Percentiles rank a stretch among this genome's conserved stretches.
Conservation (phyloP, 768 basidiomycete species). For the Serendipita sp. region DNA sequence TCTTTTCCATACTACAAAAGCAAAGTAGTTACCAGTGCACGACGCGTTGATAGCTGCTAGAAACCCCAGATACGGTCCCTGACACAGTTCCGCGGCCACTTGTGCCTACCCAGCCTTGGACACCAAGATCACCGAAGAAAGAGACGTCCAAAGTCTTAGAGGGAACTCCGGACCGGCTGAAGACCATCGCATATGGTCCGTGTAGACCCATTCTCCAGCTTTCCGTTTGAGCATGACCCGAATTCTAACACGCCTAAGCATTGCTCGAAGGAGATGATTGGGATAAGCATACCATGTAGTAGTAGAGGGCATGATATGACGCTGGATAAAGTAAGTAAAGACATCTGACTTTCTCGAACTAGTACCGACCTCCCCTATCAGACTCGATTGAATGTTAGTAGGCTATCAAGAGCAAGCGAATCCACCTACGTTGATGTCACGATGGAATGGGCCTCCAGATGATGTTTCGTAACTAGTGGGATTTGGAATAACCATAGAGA, state of each 20-base stretch:
- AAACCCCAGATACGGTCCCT: not conserved
- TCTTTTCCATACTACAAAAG: not conserved
- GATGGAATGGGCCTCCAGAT: constrained; percentile 36
- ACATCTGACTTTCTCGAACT: not conserved
- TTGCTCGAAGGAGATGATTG: not conserved
- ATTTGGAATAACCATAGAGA: constrained; percentile 29
- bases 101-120: not conserved
- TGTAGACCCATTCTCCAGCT: not conserved
- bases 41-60: not conserved
- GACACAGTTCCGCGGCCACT: not conserved
- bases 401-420: not conserved
- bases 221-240: constrained; percentile 8
- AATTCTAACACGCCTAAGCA: not conserved
- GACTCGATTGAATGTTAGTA: not conserved
- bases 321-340: not conserved
- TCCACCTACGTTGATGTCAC: constrained; percentile 10
- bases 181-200: constrained; percentile 8
- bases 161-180: constrained; percentile 18
- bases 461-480: constrained; percentile 27
- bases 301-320: constrained; percentile 5
- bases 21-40: constrained; percentile 4
- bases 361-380: not conserved
- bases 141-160: constrained; percentile 15
- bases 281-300: constrained; percentile 5
- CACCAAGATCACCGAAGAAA: not conserved